Percentiles rank a stretch among this genome's conserved stretches.
phyloP scores from a whole-genome alignment of 768 basidiomycete genomes.

The Terana coerulea region DNA sequence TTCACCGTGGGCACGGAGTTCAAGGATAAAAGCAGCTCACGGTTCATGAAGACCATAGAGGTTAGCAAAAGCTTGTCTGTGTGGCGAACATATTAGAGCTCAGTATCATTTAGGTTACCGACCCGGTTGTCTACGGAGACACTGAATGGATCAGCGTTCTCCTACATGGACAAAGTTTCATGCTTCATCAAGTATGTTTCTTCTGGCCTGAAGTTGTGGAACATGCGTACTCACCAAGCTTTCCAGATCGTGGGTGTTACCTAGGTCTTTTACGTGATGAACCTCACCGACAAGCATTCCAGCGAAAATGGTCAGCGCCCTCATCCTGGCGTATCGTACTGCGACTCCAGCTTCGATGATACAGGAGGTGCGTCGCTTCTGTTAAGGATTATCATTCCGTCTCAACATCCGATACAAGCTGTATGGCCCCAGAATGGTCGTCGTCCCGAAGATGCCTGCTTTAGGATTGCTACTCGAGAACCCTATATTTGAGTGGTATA shows the following conservation, averaged over 20 bases:
- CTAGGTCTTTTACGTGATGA: not conserved
- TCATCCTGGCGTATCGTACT: constrained; percentile 78
- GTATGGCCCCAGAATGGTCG: constrained; percentile 72
- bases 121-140: constrained; percentile 85
- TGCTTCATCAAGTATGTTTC: constrained; percentile 90
- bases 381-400: not conserved
- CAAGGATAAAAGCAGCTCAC: constrained; percentile 72
- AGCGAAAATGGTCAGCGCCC: constrained; percentile 98
- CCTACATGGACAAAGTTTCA: constrained; percentile 97
- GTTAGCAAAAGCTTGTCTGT: constrained; percentile 34
- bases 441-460: constrained; percentile 94
- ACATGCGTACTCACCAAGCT: not conserved
- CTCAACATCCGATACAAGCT: constrained; percentile 44
- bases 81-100: not conserved
- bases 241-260: constrained; percentile 43
- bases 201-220: not conserved
- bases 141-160: constrained; percentile 94
- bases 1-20: constrained; percentile 90
- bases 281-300: constrained; percentile 14
- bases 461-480: constrained; percentile 90
- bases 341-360: constrained; percentile 71
- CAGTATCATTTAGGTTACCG: constrained; percentile 49
- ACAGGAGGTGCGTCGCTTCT: constrained; percentile 47
- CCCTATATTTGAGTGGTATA: constrained; percentile 79
- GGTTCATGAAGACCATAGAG: constrained; percentile 87